A percentile compares a stretch with the other conserved stretches of the same genome.
Conservation (phyloP, 139 green algal genomes). For the Parachlorella kessleri region DNA sequence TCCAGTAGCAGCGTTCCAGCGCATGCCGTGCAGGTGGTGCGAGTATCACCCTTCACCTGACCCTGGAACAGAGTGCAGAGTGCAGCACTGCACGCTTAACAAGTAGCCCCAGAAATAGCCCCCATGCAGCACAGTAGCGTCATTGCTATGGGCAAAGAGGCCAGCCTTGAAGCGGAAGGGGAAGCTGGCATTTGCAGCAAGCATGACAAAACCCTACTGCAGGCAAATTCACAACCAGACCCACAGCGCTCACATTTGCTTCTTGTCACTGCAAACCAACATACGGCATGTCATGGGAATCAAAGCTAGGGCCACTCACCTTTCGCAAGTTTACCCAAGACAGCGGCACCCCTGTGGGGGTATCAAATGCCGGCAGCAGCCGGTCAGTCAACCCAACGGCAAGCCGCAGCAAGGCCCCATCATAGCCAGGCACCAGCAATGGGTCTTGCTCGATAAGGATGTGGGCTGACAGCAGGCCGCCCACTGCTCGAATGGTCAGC, state of each 20-base stretch:
- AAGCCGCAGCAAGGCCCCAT: conserved; percentile 58
- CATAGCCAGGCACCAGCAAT: conserved; percentile 42
- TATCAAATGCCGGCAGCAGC: conserved; percentile 87
- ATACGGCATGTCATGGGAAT: no score
- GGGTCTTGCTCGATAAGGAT: conserved; percentile 31
- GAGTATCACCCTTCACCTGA: conserved; percentile 51
- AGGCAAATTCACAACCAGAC: no score
- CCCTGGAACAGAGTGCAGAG: conserved; percentile 36
- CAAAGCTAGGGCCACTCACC: conserved; percentile 28
- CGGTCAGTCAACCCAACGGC: conserved; percentile 70
- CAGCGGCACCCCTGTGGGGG: conserved; percentile 70
- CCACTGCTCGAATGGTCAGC: conserved; percentile 70
- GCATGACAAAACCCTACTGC: neutral
- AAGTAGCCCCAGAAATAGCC: no score
- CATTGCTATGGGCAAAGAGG: no score
- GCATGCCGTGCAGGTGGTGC: conserved; percentile 84
- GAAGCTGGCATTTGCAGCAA: no score
- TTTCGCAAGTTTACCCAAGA: conserved; percentile 75
- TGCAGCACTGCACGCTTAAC: no score
- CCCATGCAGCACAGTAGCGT: no score
- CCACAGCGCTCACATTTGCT: no score
- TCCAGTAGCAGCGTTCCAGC: conserved; percentile 88
- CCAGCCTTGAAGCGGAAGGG: no score
- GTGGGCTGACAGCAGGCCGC: conserved; percentile 59
- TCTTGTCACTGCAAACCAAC: no score